These are phyloP conservation scores for Eucalyptus regnans DNA, from an alignment of 345 rosid genomes.

Conservation along the genomic window DNA sequence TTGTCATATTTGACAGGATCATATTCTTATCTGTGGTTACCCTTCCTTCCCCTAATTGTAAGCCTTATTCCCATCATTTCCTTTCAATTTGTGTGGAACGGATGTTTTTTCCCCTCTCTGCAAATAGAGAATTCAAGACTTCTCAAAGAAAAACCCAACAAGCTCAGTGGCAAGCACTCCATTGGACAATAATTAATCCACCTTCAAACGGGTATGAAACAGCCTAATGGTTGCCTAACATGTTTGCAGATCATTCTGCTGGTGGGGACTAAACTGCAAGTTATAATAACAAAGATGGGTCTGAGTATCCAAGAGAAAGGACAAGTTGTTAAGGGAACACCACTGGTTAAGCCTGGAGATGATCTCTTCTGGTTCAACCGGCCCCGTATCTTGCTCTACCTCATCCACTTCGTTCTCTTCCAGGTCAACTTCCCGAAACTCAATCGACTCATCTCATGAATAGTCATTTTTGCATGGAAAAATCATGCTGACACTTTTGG, in stretches of 20 bases:
- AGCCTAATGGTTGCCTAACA: background rate
- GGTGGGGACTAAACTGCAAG: slow-evolving; percentile 45
- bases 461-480: background rate
- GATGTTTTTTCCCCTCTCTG: background rate
- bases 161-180: background rate
- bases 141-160: background rate
- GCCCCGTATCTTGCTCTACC: slow-evolving; percentile 26
- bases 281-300: slow-evolving; percentile 46
- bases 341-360: slow-evolving; percentile 41
- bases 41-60: slow-evolving; percentile 20
- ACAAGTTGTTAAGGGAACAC: slow-evolving; percentile 30
- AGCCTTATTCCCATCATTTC: background rate
- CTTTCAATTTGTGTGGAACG: background rate
- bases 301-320: slow-evolving; percentile 11
- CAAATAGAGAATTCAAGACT: background rate
- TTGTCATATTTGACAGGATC: slow-evolving; percentile 2
- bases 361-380: slow-evolving; percentile 41
- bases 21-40: slow-evolving; percentile 22
- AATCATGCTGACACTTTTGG: background rate
- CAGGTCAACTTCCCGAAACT: slow-evolving; percentile 10
- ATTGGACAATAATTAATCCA: background rate
- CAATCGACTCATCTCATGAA: background rate
- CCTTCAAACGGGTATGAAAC: background rate
- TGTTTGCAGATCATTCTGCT: slow-evolving; percentile 22
- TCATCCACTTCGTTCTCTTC: slow-evolving; percentile 37